A percentile compares a stretch with the other conserved stretches of the same genome.
Conservation (phyloP, 352 stramenopile genomes). For the Aphanomyces euteiches region DNA sequence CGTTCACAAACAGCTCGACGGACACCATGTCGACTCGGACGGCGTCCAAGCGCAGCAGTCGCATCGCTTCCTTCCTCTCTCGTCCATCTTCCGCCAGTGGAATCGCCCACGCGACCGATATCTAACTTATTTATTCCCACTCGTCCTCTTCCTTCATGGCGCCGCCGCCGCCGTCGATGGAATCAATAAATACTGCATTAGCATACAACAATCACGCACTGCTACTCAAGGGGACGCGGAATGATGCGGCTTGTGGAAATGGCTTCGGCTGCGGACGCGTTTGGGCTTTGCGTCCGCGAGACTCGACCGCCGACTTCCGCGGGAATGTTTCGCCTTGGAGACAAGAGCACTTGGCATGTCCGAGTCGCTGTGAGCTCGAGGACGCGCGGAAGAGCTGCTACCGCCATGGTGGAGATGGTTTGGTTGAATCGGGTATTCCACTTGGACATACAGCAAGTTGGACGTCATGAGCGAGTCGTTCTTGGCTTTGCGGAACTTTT, state of each 20-base stretch:
- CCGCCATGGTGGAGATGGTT: background rate
- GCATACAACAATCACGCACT: too few relatives aligned
- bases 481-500: constrained; percentile 54
- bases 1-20: constrained; percentile 32
- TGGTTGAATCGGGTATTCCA: background rate
- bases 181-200: too few relatives aligned
- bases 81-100: background rate
- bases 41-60: constrained; percentile 2
- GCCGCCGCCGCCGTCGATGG: too few relatives aligned
- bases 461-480: constrained; percentile 26
- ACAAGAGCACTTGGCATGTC: background rate
- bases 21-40: background rate
- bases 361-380: constrained; percentile 7
- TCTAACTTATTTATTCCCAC: background rate
- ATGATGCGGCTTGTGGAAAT: background rate
- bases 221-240: too few relatives aligned
- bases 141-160: too few relatives aligned
- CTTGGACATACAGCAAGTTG: background rate
- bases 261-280: background rate
- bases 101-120: background rate
- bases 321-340: background rate
- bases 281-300: background rate
- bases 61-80: constrained; percentile 1
- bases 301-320: background rate
- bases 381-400: background rate